These are phyloP conservation scores for Acer saccharum DNA, from an alignment of 345 rosid genomes.

Conservation along the genomic window DNA sequence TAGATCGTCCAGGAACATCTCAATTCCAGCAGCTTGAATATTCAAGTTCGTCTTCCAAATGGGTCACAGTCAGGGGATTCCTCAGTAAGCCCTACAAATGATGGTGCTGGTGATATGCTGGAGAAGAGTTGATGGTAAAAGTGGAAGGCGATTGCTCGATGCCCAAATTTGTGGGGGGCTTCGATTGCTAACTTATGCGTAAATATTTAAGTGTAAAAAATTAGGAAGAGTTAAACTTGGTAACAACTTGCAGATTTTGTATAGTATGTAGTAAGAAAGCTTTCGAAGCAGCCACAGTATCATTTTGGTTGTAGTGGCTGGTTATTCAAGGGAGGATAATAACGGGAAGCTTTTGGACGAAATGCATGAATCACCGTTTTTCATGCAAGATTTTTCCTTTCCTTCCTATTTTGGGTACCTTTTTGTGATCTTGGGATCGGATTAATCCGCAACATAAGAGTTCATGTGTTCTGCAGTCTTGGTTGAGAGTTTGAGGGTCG, in stretches of 20 bases:
- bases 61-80: slow-evolving; percentile 29
- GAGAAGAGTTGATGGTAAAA: slow-evolving; percentile 23
- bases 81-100: slow-evolving; percentile 29
- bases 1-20: slow-evolving; percentile 44
- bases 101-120: slow-evolving; percentile 23
- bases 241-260: slow-evolving; percentile 42
- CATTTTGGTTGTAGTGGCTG: slow-evolving; percentile 21
- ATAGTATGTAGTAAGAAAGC: slow-evolving; percentile 21
- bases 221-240: slow-evolving; percentile 35
- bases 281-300: slow-evolving; percentile 19
- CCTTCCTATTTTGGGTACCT: slow-evolving; percentile 17
- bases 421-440: slow-evolving; percentile 2
- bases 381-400: slow-evolving; percentile 16
- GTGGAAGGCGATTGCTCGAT: slow-evolving; percentile 17
- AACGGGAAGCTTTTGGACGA: not conserved
- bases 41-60: slow-evolving; percentile 44
- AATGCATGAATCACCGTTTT: slow-evolving; percentile 15
- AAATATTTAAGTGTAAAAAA: slow-evolving; percentile 42
- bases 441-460: slow-evolving; percentile 16
- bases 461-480: not conserved
- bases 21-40: slow-evolving; percentile 37
- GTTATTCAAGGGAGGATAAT: slow-evolving; percentile 19
- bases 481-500: slow-evolving; percentile 20
- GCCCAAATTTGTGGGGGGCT: slow-evolving; percentile 25
- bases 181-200: slow-evolving; percentile 34